These are phyloP conservation scores for Picea sitchensis DNA, from an alignment of 75 land plant genomes.

Conservation along the genomic window DNA sequence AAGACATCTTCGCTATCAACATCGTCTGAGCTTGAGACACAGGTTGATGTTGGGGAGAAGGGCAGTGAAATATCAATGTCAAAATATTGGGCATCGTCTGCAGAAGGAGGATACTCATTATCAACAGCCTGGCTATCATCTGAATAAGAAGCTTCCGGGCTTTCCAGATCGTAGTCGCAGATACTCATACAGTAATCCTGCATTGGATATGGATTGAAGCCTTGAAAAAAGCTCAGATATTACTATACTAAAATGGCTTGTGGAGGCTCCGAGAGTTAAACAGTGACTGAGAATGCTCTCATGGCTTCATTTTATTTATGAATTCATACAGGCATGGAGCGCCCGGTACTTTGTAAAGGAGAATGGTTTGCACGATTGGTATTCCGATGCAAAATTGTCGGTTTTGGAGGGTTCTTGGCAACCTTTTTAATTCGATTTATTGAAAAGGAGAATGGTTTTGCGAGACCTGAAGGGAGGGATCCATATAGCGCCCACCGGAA, in stretches of 20 bases:
- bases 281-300: too few species aligned
- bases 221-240: not conserved
- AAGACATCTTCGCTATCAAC: constrained; percentile 9
- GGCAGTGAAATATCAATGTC: constrained; percentile 56
- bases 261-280: too few species aligned
- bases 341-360: too few species aligned
- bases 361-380: too few species aligned
- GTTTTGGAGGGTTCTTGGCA: too few species aligned
- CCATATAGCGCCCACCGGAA: too few species aligned
- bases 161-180: not conserved
- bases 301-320: too few species aligned
- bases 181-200: not conserved
- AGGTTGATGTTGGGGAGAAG: constrained; percentile 28
- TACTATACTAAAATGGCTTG: not conserved
- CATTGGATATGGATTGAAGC: not conserved
- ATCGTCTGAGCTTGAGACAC: not conserved
- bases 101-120: not conserved
- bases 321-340: too few species aligned
- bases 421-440: too few species aligned
- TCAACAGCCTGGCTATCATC: not conserved
- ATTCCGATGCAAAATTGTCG: too few species aligned
- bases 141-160: not conserved
- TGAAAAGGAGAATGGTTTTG: too few species aligned
- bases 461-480: too few species aligned
- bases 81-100: constrained; percentile 62